phyloP scores from a whole-genome alignment of 1,284 basidiomycete species.

The Ceratobasidium sp. region DNA sequence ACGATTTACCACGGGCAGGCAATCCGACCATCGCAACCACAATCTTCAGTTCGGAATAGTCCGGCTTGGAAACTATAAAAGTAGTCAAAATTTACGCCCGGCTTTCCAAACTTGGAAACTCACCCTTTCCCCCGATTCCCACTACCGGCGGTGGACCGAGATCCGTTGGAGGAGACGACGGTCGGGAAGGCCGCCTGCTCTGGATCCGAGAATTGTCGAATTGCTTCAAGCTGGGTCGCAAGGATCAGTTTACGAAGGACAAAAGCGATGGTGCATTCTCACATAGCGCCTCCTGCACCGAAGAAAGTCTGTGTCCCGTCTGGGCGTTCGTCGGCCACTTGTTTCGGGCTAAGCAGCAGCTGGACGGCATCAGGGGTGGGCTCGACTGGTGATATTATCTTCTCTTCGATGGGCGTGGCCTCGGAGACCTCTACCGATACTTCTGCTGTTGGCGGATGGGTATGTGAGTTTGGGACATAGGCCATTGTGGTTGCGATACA shows the following conservation, averaged over 20 bases:
- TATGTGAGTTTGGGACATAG: slow-evolving; percentile 36
- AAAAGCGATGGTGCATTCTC: not conserved
- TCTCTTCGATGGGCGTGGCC: not conserved
- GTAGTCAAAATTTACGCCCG: slow-evolving; percentile 17
- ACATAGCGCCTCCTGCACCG: slow-evolving; percentile 40
- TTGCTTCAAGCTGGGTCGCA: slow-evolving; percentile 69
- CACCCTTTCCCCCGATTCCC: slow-evolving; percentile 84
- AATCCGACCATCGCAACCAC: slow-evolving; percentile 96
- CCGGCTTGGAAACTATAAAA: slow-evolving; percentile 86
- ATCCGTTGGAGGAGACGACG: slow-evolving; percentile 65
- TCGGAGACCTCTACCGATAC: slow-evolving; percentile 18
- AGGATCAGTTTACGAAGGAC: not conserved
- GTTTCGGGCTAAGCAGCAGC: slow-evolving; percentile 18
- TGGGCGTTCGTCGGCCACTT: slow-evolving; percentile 32
- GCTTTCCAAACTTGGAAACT: slow-evolving; percentile 35
- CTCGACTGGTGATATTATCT: not conserved
- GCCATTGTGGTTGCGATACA: slow-evolving; percentile 17
- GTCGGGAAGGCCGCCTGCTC: slow-evolving; percentile 72
- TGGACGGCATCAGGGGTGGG: not conserved
- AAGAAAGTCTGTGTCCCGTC: slow-evolving; percentile 41
- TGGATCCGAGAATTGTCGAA: slow-evolving; percentile 78
- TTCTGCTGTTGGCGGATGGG: slow-evolving; percentile 28
- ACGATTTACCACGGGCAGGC: slow-evolving; percentile 86
- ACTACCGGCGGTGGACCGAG: slow-evolving; percentile 71
- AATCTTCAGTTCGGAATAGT: slow-evolving; percentile 98